Evolutionary conservation across 192 early-diverging fungal genomes (phyloP).

Genomic region (Dispira simplex): DNA sequence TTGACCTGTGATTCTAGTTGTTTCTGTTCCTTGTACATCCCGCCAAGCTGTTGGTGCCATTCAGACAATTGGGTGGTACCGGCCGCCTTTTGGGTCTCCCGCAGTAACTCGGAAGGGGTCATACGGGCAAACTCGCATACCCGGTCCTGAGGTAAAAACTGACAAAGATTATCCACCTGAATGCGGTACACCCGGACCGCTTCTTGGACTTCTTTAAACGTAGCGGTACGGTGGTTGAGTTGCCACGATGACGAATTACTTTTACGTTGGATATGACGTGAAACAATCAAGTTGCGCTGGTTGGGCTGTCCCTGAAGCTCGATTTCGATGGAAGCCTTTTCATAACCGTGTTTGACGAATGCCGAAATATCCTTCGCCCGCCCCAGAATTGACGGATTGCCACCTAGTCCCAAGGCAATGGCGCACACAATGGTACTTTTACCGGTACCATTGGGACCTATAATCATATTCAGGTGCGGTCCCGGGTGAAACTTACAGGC

Average conservation of each 20-base stretch:
- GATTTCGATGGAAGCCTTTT: slow-evolving; percentile 70
- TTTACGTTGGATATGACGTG: slow-evolving; percentile 40
- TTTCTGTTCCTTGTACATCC: slow-evolving; percentile 34
- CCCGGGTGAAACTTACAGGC: slow-evolving; percentile 70
- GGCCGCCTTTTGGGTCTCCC: slow-evolving; percentile 73
- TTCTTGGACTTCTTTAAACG: slow-evolving; percentile 47
- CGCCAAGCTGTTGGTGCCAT: slow-evolving; percentile 51
- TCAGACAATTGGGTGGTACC: slow-evolving; percentile 47
- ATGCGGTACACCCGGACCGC: slow-evolving; percentile 50
- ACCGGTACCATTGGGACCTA: slow-evolving; percentile 93
- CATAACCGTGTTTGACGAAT: slow-evolving; percentile 81
- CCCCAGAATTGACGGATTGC: slow-evolving; percentile 55
- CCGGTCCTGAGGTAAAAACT: slow-evolving; percentile 93
- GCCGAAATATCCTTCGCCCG: slow-evolving; percentile 80
- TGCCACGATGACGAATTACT: slow-evolving; percentile 62
- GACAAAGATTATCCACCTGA: slow-evolving; percentile 94
- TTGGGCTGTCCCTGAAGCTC: slow-evolving; percentile 44
- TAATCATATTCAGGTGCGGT: slow-evolving; percentile 95
- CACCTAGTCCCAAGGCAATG: slow-evolving; percentile 86
- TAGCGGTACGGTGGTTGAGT: slow-evolving; percentile 48
- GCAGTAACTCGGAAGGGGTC: slow-evolving; percentile 55
- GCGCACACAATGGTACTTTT: slow-evolving; percentile 94
- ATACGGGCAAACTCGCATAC: slow-evolving; percentile 89
- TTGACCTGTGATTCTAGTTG: slow-evolving; percentile 23
- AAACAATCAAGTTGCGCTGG: slow-evolving; percentile 30